These are phyloP conservation scores for Fusarium cyanostomum DNA, from an alignment of 2,329 filamentous ascomycete genomes.

Conservation along the genomic window DNA sequence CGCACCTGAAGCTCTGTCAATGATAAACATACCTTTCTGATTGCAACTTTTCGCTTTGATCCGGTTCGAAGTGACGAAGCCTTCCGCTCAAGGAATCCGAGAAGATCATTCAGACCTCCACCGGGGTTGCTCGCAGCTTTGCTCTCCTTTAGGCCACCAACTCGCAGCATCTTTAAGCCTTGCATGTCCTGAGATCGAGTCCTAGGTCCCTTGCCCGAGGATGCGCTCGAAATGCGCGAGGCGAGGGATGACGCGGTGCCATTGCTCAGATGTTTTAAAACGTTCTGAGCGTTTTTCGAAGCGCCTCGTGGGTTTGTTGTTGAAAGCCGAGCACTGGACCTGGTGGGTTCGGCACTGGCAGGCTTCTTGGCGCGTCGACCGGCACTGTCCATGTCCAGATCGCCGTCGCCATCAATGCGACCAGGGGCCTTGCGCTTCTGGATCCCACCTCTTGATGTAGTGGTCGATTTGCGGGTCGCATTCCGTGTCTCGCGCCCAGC, in stretches of 20 bases:
- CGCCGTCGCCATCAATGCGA: slow-evolving; percentile 64
- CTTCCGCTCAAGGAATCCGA: slow-evolving; percentile 78
- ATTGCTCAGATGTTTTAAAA: slow-evolving; percentile 54
- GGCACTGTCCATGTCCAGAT: slow-evolving; percentile 65
- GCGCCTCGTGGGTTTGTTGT: slow-evolving; percentile 44
- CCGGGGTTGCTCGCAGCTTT: slow-evolving; percentile 73
- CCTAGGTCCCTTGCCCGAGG: slow-evolving; percentile 39
- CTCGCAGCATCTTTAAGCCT: slow-evolving; percentile 52
- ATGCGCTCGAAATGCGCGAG: slow-evolving; percentile 48
- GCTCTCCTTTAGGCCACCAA: slow-evolving; percentile 73
- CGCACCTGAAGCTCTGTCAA: slow-evolving; percentile 47
- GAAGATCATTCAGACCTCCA: slow-evolving; percentile 70
- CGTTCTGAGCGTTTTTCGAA: slow-evolving; percentile 54
- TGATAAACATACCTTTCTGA: slow-evolving; percentile 78
- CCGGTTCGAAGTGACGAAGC: slow-evolving; percentile 63
- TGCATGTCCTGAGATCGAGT: slow-evolving; percentile 35
- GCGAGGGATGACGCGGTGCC: slow-evolving; percentile 47
- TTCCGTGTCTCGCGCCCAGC: slow-evolving; percentile 47
- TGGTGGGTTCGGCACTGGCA: slow-evolving; percentile 41
- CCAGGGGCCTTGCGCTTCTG: slow-evolving; percentile 56
- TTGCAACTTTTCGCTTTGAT: slow-evolving; percentile 64
- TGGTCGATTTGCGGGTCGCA: slow-evolving; percentile 43
- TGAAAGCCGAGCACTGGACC: slow-evolving; percentile 41
- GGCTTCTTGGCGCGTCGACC: slow-evolving; percentile 49
- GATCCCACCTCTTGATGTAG: slow-evolving; percentile 58